Base-by-base conservation (phyloP, 2,329 filamentous ascomycete genomes). In the Aureobasidium sp. region DNA sequence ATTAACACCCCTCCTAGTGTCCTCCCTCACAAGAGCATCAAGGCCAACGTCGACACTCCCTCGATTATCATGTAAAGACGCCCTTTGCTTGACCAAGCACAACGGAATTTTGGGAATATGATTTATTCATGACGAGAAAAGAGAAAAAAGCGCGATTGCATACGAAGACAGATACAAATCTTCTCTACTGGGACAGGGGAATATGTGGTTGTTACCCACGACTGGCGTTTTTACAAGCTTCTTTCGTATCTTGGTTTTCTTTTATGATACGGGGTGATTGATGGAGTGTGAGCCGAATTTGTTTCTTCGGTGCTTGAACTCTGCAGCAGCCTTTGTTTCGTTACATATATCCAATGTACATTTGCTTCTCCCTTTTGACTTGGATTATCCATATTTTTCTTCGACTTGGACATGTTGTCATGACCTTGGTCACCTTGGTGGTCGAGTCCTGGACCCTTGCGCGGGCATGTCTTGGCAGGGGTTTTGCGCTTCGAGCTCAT, bases 1-100 rank as follows among this genome's bases (percentile, higher is more conserved):
- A 31, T 31, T 50, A 50, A 59, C 23, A 21, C 23, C n/a, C 10
- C 17, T 21, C 67, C 68, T 15, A 95, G 89, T 69, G 88, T 99
- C 64, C 80, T 99, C 65, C 93, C 93, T 7, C 93, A 99, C 80
- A 99, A 99, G 87, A 94, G 88, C 74, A 97, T 99, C 83, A 97
- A 97, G 84, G 84, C 87, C 70, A 99, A 99, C 75, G 90, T 99
- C 69, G 94, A 99, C 75, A 84, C 63, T 31, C 68, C 68, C 35
- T 61, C 68, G 3, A 69, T 70, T 46, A 70, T 70, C 55, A 70
- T 70, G 68, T 70, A 66, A 65, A 54, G 17, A 25, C 23, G 21
- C 25, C 25, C 5, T 8, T 11, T 54, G 21, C 35, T 40, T 33
- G 21, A 37, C 43, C 33, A 19, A 46, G 23, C 17, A 25, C 11